phyloP scores from a whole-genome alignment of 768 basidiomycete species.

The Lentinula aciculospora region DNA sequence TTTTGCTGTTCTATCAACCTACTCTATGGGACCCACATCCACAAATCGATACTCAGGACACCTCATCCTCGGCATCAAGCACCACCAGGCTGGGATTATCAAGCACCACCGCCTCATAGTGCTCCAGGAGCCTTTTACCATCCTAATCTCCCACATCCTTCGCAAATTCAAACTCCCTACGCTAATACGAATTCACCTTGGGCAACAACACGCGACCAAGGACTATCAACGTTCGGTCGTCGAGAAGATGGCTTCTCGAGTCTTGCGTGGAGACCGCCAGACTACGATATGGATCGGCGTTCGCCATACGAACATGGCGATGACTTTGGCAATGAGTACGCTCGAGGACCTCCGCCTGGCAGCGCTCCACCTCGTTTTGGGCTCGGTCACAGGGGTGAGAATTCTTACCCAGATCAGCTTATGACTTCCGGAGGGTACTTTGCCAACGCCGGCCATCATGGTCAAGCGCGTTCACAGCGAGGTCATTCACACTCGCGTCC shows the following conservation, averaged over 20 bases:
- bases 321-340: neutral
- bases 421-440: neutral
- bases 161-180: neutral
- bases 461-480: neutral
- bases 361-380: neutral
- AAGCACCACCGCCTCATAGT: constrained; percentile 2
- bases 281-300: neutral
- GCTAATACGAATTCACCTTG: neutral
- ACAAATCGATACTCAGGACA: neutral
- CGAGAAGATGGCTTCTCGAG: constrained; percentile 2
- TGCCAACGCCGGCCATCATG: neutral
- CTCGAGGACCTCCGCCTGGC: neutral
- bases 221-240: neutral
- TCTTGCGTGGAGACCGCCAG: constrained; percentile 1
- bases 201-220: neutral
- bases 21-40: neutral
- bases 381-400: neutral
- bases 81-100: neutral
- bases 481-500: neutral
- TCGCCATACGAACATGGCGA: neutral
- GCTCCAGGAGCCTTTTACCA: neutral
- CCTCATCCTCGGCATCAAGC: neutral
- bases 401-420: neutral
- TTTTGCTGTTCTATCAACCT: neutral
- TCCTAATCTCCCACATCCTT: neutral